phyloP scores from a whole-genome alignment of 78 protist genomes.

The Chrysochromulina parva region DNA sequence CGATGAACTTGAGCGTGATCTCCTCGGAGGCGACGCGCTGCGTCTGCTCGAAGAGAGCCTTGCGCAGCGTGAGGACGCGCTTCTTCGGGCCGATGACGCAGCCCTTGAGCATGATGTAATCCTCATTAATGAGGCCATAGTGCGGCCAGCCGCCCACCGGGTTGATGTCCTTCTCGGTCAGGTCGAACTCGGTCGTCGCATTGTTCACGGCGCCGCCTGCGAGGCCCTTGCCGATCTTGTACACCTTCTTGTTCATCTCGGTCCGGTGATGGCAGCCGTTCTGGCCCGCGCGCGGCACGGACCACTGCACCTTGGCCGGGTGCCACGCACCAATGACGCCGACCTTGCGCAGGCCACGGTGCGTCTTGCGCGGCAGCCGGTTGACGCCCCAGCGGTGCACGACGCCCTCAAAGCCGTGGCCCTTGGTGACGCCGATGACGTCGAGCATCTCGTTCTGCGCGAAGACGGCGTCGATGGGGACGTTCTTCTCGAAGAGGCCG shows the following conservation, averaged over 20 bases:
- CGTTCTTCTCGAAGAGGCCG: slow-evolving; percentile 91
- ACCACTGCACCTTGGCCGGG: slow-evolving; percentile 94
- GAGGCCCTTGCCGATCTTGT: slow-evolving; percentile 98
- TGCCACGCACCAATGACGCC: slow-evolving; percentile 99
- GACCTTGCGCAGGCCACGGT: slow-evolving; percentile 98
- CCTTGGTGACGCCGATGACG: slow-evolving; percentile 96
- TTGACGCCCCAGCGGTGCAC: slow-evolving; percentile 95
- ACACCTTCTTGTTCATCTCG: slow-evolving; percentile 99
- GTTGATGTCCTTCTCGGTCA: slow-evolving; percentile 98
- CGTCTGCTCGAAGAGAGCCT: slow-evolving; percentile 81
- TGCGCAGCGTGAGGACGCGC: slow-evolving; percentile 97
- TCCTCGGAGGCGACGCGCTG: slow-evolving; percentile 84
- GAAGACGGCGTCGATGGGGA: slow-evolving; percentile 89
- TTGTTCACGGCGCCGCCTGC: slow-evolving; percentile 33
- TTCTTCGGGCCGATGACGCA: slow-evolving; percentile 88
- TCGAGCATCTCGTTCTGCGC: slow-evolving; percentile 90
- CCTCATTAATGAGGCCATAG: slow-evolving; percentile 96
- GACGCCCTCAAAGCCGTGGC: slow-evolving; percentile 99
- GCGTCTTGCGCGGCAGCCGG: slow-evolving; percentile 99
- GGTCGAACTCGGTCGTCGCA: slow-evolving; percentile 96
- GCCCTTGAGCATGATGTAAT: slow-evolving; percentile 97
- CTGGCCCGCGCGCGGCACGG: slow-evolving; percentile 99
- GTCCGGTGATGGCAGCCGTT: slow-evolving; percentile 99
- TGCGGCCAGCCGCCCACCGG: slow-evolving; percentile 99
- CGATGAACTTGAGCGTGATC: slow-evolving; percentile 98